A percentile compares a stretch with the other conserved stretches of the same genome.
Evolutionary conservation across 129 eudicot species (phyloP).

Genomic region (Tagetes erecta): DNA sequence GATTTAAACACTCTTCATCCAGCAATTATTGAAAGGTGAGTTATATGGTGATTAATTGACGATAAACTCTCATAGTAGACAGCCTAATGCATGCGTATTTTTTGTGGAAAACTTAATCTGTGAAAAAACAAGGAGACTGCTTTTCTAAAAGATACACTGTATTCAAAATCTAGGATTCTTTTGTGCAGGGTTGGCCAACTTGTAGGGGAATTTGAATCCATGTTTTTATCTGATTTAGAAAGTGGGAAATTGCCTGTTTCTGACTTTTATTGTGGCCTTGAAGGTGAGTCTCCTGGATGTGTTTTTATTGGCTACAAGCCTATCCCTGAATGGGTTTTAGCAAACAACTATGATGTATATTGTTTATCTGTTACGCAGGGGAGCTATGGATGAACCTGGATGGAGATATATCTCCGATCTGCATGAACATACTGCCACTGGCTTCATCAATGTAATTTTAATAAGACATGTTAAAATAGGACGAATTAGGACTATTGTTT

Average conservation of each 20-base stretch:
- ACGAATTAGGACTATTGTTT: not conserved
- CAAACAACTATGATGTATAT: slow-evolving; percentile 7
- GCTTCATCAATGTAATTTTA: slow-evolving; percentile 47
- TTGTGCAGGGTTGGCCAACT: slow-evolving; percentile 67
- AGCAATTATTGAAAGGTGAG: slow-evolving; percentile 73
- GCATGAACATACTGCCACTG: slow-evolving; percentile 70
- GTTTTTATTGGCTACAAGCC: not conserved
- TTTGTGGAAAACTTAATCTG: not conserved
- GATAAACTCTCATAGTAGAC: slow-evolving; percentile 3
- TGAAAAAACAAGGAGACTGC: not conserved
- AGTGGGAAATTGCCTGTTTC: slow-evolving; percentile 48
- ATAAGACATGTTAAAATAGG: not conserved
- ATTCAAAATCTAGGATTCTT: slow-evolving; percentile 12
- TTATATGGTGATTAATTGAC: slow-evolving; percentile 24
- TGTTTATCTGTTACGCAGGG: slow-evolving; percentile 42
- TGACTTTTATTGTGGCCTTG: slow-evolving; percentile 57
- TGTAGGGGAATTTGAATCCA: slow-evolving; percentile 80
- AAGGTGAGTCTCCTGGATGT: slow-evolving; percentile 47
- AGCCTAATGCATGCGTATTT: not conserved
- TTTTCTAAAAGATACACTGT: slow-evolving; percentile 5
- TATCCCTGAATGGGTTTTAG: not conserved
- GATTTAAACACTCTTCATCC: slow-evolving; percentile 57
- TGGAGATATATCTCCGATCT: slow-evolving; percentile 83
- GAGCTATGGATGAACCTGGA: slow-evolving; percentile 92
- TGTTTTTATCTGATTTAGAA: slow-evolving; percentile 58